Evolutionary conservation across 108 stramenopile genomes (phyloP).

Genomic region (Phaeodactylum tricornutum): DNA sequence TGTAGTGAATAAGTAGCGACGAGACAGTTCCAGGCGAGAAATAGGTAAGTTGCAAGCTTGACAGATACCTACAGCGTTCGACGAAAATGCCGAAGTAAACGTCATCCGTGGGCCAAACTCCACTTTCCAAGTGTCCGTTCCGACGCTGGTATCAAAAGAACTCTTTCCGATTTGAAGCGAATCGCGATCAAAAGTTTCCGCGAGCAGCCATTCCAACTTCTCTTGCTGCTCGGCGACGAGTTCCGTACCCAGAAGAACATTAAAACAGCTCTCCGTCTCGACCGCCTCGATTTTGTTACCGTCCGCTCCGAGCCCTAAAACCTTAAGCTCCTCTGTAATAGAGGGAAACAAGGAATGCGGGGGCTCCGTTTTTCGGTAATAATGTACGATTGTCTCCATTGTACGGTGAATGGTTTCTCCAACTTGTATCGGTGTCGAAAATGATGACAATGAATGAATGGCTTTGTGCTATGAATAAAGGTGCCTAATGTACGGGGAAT

Average conservation of each 20-base stretch:
- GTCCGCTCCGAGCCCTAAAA: constrained; percentile 23
- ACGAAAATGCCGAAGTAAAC: constrained; percentile 93
- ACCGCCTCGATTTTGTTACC: constrained; percentile 32
- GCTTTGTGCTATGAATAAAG: no score
- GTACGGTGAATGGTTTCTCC: no score
- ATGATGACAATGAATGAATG: no score
- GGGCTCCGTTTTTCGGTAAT: neutral
- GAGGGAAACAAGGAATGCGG: neutral
- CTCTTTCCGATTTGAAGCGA: constrained; percentile 48
- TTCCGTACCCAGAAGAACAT: constrained; percentile 33
- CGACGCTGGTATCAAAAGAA: constrained; percentile 17
- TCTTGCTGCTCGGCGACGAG: constrained; percentile 23
- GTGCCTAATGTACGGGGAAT: no score
- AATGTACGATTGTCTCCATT: no score
- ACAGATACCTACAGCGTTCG: constrained; percentile 90
- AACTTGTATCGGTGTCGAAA: no score
- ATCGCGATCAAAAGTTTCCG: constrained; percentile 85
- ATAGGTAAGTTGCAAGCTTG: constrained; percentile 63
- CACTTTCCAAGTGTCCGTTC: constrained; percentile 26
- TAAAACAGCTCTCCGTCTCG: constrained; percentile 77
- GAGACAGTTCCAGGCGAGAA: constrained; percentile 82
- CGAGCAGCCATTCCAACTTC: constrained; percentile 81
- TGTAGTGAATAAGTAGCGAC: constrained; percentile 54
- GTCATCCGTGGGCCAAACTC: constrained; percentile 98
- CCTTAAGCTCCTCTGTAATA: constrained; percentile 20